Evolutionary conservation across 257 asterid genomes (phyloP).

Genomic region (Rubia yunnanensis): DNA sequence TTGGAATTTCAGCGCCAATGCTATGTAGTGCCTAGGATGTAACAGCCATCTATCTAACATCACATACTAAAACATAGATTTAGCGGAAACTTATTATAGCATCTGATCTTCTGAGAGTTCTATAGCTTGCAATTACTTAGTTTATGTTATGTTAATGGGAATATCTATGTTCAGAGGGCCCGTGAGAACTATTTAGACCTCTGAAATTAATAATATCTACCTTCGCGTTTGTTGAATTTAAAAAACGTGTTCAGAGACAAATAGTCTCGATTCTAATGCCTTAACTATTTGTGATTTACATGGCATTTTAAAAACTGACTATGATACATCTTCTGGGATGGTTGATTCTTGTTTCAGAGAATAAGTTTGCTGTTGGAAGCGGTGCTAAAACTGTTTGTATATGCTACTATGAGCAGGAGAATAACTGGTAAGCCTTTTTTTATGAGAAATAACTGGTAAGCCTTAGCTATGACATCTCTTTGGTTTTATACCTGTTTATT

Average conservation of each 20-base stretch:
- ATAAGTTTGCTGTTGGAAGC: constrained; percentile 99
- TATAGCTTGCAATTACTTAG: neutral
- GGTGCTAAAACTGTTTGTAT: constrained; percentile 99
- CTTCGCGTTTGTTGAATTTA: neutral
- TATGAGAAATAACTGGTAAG: too few relatives aligned
- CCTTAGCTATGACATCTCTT: constrained; percentile 11
- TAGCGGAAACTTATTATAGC: neutral
- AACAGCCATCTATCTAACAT: neutral
- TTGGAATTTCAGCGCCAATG: neutral
- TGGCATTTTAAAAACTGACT: neutral
- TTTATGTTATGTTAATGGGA: neutral
- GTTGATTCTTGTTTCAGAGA: constrained; percentile 42
- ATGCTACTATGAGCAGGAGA: constrained; percentile 99
- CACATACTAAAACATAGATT: neutral
- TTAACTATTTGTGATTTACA: neutral
- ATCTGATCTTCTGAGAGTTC: neutral
- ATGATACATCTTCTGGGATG: neutral
- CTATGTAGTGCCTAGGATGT: neutral
- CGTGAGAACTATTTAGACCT: neutral
- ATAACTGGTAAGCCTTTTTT: constrained; percentile 74
- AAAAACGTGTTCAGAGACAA: neutral
- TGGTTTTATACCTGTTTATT: neutral
- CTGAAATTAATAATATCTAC: neutral
- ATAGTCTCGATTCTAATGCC: neutral
- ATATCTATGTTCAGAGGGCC: neutral